A percentile compares a stretch with the other conserved stretches of the same genome.
Evolutionary conservation across 176 grass and related monocot species (phyloP).

Genomic region (Triticum aestivum): DNA sequence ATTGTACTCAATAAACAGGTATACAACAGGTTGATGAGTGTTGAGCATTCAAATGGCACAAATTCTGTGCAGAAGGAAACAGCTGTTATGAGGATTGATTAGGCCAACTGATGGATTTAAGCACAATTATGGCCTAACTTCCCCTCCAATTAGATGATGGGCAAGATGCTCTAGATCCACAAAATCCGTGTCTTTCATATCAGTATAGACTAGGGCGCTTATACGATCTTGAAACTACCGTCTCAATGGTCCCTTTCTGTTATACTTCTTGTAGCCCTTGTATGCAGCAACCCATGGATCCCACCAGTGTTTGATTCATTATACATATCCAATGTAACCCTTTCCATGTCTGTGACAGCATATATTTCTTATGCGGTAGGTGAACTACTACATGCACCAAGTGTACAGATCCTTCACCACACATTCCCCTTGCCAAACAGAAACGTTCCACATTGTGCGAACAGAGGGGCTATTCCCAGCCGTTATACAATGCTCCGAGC

Average conservation of each 20-base stretch:
- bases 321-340: background rate
- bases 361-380: background rate
- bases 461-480: background rate
- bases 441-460: background rate
- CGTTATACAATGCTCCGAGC: background rate
- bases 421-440: background rate
- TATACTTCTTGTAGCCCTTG: background rate
- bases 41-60: background rate
- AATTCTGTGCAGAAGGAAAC: background rate
- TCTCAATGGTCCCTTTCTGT: background rate
- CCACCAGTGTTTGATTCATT: background rate
- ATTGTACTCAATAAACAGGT: background rate
- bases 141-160: background rate
- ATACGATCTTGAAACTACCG: background rate
- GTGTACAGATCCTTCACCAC: background rate
- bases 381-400: background rate
- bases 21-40: background rate
- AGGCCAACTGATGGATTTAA: background rate
- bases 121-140: background rate
- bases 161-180: background rate
- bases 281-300: background rate
- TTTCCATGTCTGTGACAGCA: background rate
- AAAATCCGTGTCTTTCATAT: background rate
- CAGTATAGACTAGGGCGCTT: background rate
- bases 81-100: background rate